Base-by-base conservation (phyloP, 1,284 basidiomycete genomes). In the Tilletia walkeri region DNA sequence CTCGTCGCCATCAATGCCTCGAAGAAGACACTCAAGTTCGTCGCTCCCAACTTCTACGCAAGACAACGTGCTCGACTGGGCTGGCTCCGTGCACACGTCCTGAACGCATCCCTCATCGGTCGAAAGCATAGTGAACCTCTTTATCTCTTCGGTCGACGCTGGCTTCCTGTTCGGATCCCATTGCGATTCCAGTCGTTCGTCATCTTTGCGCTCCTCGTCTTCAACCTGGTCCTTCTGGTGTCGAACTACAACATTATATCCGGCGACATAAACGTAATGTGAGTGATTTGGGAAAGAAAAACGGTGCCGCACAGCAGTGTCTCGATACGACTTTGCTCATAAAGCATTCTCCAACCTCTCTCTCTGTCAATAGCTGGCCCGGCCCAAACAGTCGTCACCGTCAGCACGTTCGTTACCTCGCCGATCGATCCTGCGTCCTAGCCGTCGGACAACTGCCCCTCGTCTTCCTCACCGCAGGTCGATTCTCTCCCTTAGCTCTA, bases 381-480 rank as follows among this genome's bases (percentile, higher is more conserved):
- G 74, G 67, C 24, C 69, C 70, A 16, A 39, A 56, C 12, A 69
- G 71, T 50, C 69, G 68, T 54, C 70, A 70, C 18, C 67, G 70
- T 56, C 74, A 75, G 54, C 67, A 74, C 39, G 61, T 45, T 5
- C 70, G 76, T 2, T 72, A 76, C 50, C 49, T 82, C n/a, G 74
- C 78, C 24, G 50, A 53, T 3, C 39, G 80, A 81, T 71, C 79
- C 1, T 83, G 75, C 1, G 68, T 80, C 18, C 68, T 84, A 3
- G 69, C 77, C 0, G 74, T 79, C 14, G 78, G 76, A 0, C 72
- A 78, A 20, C 70, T 82, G 3, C 83, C 83, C 1, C 73, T 84
- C 53, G 73, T 83, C n/a, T 73, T 84, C 53, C 66, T 84, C 18
- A 76, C 84, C 53, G 79, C 82, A 0, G 80, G 79, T n/a, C 76